These are phyloP conservation scores for Anacardium occidentale DNA, from an alignment of 345 rosid species.

Conservation along the genomic window DNA sequence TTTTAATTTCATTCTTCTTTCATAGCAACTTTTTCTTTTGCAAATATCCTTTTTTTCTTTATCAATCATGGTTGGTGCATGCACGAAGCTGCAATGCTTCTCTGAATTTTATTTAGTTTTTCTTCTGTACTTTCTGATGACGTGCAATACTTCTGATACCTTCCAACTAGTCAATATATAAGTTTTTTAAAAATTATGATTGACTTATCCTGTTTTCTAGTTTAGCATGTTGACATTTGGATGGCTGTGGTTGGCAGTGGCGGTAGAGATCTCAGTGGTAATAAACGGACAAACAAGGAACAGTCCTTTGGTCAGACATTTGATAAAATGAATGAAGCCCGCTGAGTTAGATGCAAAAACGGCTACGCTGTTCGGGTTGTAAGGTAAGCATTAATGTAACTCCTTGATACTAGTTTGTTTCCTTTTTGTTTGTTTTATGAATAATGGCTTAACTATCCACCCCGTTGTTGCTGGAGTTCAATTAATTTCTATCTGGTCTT, in stretches of 20 bases:
- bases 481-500: too few species aligned
- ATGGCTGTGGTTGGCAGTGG: slow-evolving; percentile 46
- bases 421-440: not conserved
- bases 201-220: not conserved
- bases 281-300: slow-evolving; percentile 60
- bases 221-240: not conserved
- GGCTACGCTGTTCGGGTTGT: slow-evolving; percentile 93
- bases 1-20: too few species aligned
- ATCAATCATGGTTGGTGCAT: too few species aligned
- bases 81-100: too few species aligned
- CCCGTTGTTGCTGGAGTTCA: not conserved
- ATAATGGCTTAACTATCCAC: not conserved
- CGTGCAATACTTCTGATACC: not conserved
- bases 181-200: not conserved
- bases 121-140: not conserved
- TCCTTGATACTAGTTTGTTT: not conserved
- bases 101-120: too few species aligned
- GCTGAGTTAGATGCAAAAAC: slow-evolving; percentile 62
- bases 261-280: slow-evolving; percentile 78
- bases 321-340: slow-evolving; percentile 53
- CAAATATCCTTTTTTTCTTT: too few species aligned
- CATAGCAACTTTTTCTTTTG: too few species aligned
- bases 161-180: too few species aligned
- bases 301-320: slow-evolving; percentile 78
- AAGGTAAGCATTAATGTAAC: slow-evolving; percentile 42